Conservation (phyloP, 2,329 filamentous ascomycete genomes). For the Phialophora tarda region DNA sequence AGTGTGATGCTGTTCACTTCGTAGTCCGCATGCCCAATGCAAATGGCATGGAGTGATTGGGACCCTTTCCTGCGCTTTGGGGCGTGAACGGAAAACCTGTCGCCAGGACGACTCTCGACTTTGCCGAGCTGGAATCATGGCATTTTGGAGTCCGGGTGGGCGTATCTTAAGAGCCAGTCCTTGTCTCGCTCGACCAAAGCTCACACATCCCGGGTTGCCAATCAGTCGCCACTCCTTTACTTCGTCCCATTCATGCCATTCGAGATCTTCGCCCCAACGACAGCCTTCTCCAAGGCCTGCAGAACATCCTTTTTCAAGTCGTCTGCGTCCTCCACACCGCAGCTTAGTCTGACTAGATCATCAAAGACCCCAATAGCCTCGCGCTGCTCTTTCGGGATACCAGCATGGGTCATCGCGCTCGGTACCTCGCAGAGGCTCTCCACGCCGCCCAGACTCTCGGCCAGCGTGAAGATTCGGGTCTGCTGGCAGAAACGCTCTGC, state of each 20-base stretch:
- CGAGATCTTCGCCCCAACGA: slow-evolving; percentile 57
- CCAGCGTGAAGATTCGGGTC: slow-evolving; percentile 89
- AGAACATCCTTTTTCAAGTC: slow-evolving; percentile 83
- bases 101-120: neutral
- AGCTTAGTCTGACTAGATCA: slow-evolving; percentile 90
- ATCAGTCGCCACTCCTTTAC: neutral
- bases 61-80: neutral
- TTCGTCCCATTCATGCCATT: slow-evolving; percentile 45
- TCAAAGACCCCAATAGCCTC: slow-evolving; percentile 95
- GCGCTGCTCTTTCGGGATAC: slow-evolving; percentile 86
- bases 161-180: neutral
- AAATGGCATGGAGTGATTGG: neutral
- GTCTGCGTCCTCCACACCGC: slow-evolving; percentile 86
- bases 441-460: slow-evolving; percentile 89
- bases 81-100: no score
- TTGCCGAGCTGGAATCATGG: neutral
- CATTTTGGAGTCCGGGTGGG: neutral
- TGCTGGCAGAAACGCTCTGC: slow-evolving; percentile 91
- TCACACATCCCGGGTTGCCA: neutral
- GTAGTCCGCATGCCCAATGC: neutral
- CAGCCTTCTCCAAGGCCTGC: slow-evolving; percentile 79
- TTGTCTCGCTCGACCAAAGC: neutral
- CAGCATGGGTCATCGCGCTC: slow-evolving; percentile 94
- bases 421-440: slow-evolving; percentile 92
- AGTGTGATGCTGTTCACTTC: neutral